A percentile compares a stretch with the other conserved stretches of the same genome.
Conservation (phyloP, 345 rosid species). For the Arabis hirsuta region DNA sequence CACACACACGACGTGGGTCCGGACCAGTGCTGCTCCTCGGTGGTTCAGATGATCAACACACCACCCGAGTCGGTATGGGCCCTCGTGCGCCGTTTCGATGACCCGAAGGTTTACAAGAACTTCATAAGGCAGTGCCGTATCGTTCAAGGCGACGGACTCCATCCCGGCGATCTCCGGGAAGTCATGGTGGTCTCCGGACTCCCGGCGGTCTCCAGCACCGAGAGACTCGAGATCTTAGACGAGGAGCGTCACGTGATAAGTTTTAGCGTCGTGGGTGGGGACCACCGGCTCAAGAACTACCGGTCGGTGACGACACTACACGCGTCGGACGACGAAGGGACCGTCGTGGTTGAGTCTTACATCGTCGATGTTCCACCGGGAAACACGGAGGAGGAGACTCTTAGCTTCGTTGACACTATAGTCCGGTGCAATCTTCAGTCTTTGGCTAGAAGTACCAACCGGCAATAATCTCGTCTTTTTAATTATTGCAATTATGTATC, state of each 20-base stretch:
- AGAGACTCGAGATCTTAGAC: slow-evolving; percentile 84
- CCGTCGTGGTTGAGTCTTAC: slow-evolving; percentile 83
- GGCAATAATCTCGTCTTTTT: slow-evolving; percentile 6
- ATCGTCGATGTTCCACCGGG: slow-evolving; percentile 81
- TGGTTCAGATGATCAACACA: slow-evolving; percentile 65
- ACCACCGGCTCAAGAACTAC: slow-evolving; percentile 74
- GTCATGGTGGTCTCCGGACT: slow-evolving; percentile 84
- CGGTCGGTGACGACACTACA: slow-evolving; percentile 82
- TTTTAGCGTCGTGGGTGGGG: slow-evolving; percentile 90
- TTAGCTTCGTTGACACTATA: slow-evolving; percentile 75
- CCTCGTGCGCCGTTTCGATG: slow-evolving; percentile 75
- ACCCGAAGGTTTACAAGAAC: slow-evolving; percentile 81
- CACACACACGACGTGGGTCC: slow-evolving; percentile 60
- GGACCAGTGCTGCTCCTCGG: slow-evolving; percentile 71
- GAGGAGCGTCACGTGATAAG: slow-evolving; percentile 78
- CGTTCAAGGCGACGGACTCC: slow-evolving; percentile 65
- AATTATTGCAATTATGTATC: slow-evolving; percentile 28
- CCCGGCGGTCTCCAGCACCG: slow-evolving; percentile 77
- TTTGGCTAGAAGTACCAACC: slow-evolving; percentile 53
- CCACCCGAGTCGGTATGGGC: slow-evolving; percentile 77
- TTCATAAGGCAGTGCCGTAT: slow-evolving; percentile 79
- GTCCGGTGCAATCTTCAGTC: slow-evolving; percentile 85
- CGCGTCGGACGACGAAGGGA: slow-evolving; percentile 48
- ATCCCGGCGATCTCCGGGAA: slow-evolving; percentile 72
- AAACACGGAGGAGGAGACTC: slow-evolving; percentile 79